Evolutionary conservation across 139 green algal species (phyloP), one percentile per base, ranked within the genome.

Genomic region (Ulvella scutata): DNA sequence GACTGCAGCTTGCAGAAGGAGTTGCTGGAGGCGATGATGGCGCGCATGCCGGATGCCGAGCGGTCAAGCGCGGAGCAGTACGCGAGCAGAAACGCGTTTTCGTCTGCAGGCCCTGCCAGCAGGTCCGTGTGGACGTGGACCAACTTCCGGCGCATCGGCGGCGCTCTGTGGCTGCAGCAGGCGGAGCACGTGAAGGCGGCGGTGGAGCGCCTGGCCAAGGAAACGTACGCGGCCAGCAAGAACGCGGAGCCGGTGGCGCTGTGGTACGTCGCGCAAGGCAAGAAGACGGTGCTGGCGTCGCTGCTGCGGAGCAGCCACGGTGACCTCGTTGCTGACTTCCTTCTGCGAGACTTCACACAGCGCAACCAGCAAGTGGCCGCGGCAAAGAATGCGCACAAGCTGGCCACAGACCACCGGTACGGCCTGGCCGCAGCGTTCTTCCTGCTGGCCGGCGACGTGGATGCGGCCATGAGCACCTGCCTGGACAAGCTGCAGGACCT

Each of bases 301-400:
- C 78, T 95, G 76, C 93, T 93, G 82, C 83, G 90, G 39, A 83
- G 61, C 37, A 74, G 28, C 4, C 75, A 75, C 73, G 76, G 40
- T 34, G 76, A 17, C 4, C 43, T 23, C n/a, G 74, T 92, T 17
- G 81, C 87, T 0, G 92, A 97, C 28, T 97, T 97, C 74, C 82
- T 97, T 34, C 34, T 74, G 1, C 81, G 86, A 3, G 85, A 96
- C 83, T 97, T 97, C 73, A 81, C 3, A 3, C 33, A 82, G 6
- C 59, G 77, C 43, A 77, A 76, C 61, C 36, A 89, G 75, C 74
- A 78, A 1, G 76, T 80, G 31, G 90, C 91, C 4, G 92, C 92
- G 2, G 79, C 79, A 44, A 97, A 97, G 85, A 97, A 97, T 75
- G 92, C 92, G 0, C 97, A 90, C 78, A 86, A 91, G 38, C 83